Evolutionary conservation across 768 basidiomycete genomes (phyloP).

Genomic region (Myochromella boudieri): DNA sequence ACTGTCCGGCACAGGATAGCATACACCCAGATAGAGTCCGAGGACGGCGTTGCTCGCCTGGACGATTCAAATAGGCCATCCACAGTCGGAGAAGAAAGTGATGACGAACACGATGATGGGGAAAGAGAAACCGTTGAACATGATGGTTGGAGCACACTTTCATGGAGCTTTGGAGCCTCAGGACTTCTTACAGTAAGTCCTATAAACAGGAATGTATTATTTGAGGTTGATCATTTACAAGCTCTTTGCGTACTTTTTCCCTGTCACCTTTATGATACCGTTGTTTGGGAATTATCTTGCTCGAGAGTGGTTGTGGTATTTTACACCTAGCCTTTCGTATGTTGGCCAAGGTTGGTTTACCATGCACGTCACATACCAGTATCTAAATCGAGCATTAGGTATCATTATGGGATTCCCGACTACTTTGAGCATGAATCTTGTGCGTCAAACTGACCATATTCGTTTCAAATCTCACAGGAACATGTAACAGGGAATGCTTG

Average conservation of each 20-base stretch:
- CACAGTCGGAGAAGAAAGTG: slow-evolving; percentile 26
- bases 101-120: slow-evolving; percentile 28
- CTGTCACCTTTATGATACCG: slow-evolving; percentile 84
- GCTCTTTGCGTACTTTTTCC: slow-evolving; percentile 89
- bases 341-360: slow-evolving; percentile 77
- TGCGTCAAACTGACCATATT: slow-evolving; percentile 28
- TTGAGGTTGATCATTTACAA: slow-evolving; percentile 28
- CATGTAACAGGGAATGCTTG: slow-evolving; percentile 86
- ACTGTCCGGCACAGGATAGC: slow-evolving; percentile 54
- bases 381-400: slow-evolving; percentile 39
- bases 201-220: not conserved
- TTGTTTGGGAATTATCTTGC: slow-evolving; percentile 84
- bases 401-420: slow-evolving; percentile 99
- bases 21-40: slow-evolving; percentile 46
- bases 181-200: slow-evolving; percentile 74
- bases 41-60: slow-evolving; percentile 27
- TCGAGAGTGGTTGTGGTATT: slow-evolving; percentile 88
- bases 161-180: slow-evolving; percentile 78
- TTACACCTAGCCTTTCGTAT: slow-evolving; percentile 89
- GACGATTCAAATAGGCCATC: slow-evolving; percentile 10
- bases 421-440: slow-evolving; percentile 89
- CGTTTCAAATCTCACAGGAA: slow-evolving; percentile 3
- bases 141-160: slow-evolving; percentile 76
- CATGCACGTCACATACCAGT: slow-evolving; percentile 3
- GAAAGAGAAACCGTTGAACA: slow-evolving; percentile 55